Conservation (phyloP, 441 rosid genomes). For the Pelargonium citronellum region DNA sequence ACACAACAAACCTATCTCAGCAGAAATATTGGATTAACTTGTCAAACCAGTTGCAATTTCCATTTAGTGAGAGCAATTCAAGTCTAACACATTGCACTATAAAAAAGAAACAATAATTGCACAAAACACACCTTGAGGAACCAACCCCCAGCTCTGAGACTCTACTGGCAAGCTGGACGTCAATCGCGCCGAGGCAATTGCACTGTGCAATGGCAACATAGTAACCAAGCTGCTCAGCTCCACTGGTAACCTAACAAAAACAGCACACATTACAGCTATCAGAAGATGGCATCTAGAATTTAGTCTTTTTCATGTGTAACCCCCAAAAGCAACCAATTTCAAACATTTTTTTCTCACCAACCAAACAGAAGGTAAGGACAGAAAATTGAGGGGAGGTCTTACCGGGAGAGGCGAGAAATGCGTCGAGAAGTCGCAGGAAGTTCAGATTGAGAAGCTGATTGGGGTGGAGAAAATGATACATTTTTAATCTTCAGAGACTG, state of each 20-base stretch:
- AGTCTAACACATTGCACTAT: neutral
- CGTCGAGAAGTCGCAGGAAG: conserved; percentile 26
- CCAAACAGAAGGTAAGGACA: neutral
- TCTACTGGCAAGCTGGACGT: conserved; percentile 53
- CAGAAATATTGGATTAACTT: neutral
- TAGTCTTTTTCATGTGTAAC: neutral
- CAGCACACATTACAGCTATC: neutral
- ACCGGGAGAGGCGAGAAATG: conserved; percentile 39
- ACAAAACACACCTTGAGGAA: conserved; percentile 53
- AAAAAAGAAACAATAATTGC: neutral
- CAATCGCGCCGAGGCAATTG: conserved; percentile 53
- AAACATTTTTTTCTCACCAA: neutral
- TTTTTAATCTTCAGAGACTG: conserved; percentile 33
- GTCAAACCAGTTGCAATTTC: neutral
- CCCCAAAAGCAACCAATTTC: neutral
- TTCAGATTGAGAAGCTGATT: conserved; percentile 27
- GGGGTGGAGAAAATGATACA: conserved; percentile 22
- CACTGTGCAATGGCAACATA: conserved; percentile 56
- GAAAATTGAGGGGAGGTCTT: neutral
- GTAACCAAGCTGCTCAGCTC: conserved; percentile 45
- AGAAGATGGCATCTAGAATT: neutral
- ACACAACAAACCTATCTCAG: neutral
- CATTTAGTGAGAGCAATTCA: neutral
- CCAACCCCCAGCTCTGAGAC: conserved; percentile 51
- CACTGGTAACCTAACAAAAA: conserved; percentile 39